phyloP scores from a whole-genome alignment of 208 protist species.

The Trypanosoma mega region DNA sequence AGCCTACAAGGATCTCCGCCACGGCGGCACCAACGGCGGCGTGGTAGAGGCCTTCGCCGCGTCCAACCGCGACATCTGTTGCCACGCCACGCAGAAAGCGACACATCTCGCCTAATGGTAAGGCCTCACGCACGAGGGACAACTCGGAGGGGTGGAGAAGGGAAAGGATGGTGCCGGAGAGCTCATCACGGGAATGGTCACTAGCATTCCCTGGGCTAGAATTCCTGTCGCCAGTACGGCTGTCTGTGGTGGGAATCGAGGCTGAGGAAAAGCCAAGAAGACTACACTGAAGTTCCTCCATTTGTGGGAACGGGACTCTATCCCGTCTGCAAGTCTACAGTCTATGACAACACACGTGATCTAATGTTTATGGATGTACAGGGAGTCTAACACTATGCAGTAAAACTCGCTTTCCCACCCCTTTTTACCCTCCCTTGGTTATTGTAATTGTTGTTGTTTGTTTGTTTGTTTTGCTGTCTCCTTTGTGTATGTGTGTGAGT shows the following conservation, averaged over 20 bases:
- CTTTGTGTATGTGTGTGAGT: no score
- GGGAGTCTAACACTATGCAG: no score
- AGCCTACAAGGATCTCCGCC: conserved; percentile 38
- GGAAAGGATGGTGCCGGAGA: conserved; percentile 20
- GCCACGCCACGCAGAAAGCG: conserved; percentile 31
- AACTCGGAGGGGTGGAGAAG: conserved; percentile 69
- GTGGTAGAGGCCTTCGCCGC: conserved; percentile 49
- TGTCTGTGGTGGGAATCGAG: conserved; percentile 26
- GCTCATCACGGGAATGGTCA: not conserved
- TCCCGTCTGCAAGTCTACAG: no score
- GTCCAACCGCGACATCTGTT: conserved; percentile 44
- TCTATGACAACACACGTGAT: no score
- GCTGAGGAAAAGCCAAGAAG: conserved; percentile 73
- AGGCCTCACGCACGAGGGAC: conserved; percentile 37
- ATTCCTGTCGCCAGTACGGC: no score
- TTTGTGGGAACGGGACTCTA: conserved; percentile 12
- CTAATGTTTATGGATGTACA: no score
- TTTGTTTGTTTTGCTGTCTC: no score
- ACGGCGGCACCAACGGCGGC: conserved; percentile 56
- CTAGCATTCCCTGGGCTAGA: no score
- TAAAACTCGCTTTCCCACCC: no score
- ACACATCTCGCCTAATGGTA: conserved; percentile 62
- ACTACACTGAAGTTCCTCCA: conserved; percentile 86
- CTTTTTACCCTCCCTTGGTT: no score
- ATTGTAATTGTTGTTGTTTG: no score